These are phyloP conservation scores for Phialocephala sp. DNA, from an alignment of 2,329 filamentous ascomycete genomes.

Conservation along the genomic window DNA sequence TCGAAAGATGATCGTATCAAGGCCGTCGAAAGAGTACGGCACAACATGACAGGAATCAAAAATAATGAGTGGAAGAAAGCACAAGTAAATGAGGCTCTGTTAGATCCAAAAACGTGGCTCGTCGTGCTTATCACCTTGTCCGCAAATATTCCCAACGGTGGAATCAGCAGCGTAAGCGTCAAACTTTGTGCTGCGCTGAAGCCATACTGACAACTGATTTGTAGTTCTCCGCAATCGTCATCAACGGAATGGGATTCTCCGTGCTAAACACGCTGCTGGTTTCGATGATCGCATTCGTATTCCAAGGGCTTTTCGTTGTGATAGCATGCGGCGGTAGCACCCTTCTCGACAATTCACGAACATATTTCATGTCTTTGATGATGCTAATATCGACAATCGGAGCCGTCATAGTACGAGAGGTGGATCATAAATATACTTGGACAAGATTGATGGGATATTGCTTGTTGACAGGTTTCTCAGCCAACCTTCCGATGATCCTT, in stretches of 20 bases:
- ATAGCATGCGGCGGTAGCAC: constrained; percentile 10
- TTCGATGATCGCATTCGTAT: constrained; percentile 65
- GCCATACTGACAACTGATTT: neutral
- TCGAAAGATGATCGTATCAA: constrained; percentile 17
- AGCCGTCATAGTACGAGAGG: constrained; percentile 61
- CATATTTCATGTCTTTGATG: constrained; percentile 17
- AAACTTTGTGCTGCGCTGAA: neutral
- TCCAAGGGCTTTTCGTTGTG: constrained; percentile 24
- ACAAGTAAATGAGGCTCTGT: constrained; percentile 26
- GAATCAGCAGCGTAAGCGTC: constrained; percentile 45
- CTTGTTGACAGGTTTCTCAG: constrained; percentile 68
- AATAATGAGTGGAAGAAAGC: constrained; percentile 23
- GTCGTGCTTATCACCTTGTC: constrained; percentile 28
- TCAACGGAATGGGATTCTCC: constrained; percentile 46
- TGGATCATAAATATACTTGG: constrained; percentile 50
- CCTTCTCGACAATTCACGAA: constrained; percentile 7
- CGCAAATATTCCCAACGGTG: constrained; percentile 44
- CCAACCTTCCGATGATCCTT: constrained; percentile 33
- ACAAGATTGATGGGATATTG: constrained; percentile 54
- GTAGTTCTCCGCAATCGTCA: constrained; percentile 45
- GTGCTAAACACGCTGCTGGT: constrained; percentile 45
- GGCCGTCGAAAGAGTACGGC: constrained; percentile 39
- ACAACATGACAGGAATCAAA: constrained; percentile 29
- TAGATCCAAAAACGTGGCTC: constrained; percentile 29
- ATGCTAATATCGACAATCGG: constrained; percentile 50